Base-by-base conservation (phyloP, 2,329 filamentous ascomycete species). In the Stylonectria norvegica region DNA sequence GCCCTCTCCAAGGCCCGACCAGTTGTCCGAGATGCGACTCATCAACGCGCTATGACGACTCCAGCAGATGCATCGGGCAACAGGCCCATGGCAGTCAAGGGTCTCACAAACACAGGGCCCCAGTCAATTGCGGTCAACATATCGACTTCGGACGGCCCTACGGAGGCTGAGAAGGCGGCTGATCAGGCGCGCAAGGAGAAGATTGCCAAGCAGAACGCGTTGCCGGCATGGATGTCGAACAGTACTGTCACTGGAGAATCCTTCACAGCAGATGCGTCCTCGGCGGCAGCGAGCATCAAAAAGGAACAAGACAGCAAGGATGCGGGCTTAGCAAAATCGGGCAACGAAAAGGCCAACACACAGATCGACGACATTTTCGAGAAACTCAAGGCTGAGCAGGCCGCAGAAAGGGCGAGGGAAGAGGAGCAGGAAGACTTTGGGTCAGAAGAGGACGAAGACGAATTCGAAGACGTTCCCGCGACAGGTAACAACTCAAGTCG, bases 111-210 rank as follows among this genome's bases (percentile, higher is more conserved):
- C 48, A 79, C 76, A 7, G 81, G 78, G 0, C 81, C 83, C 5
- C 81, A 83, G 60, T 82, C 80, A 34, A 83, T 89, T 52, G 76
- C 78, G 12, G 79, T 88, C 43, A 82, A 77, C 42, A 83, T 89
- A 45, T 83, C 82, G 14, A 79, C 80, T 7, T 75, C 73, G 16
- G 77, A 80, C 34, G 81, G 83, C 10, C 81, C 76, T 5, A 78
- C 79, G 9, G 81, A 83, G 50, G 83, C 81, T 36, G 81, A 85
- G 54, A 77, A 78, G 58, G 76, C 77, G 23, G 79, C 78, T 22
- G 83, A 86, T 55, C 71, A 75, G 42, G 75, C 73, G n/a, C 72
- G 75, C 32, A 83, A 81, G 58, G 81, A 83, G 56, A 78, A 79
- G 61, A 71, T 82, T 47, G 78, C 81, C 2, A 70, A 73, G 50